phyloP scores from a whole-genome alignment of 345 rosid species.

The Gynandropsis gynandra region DNA sequence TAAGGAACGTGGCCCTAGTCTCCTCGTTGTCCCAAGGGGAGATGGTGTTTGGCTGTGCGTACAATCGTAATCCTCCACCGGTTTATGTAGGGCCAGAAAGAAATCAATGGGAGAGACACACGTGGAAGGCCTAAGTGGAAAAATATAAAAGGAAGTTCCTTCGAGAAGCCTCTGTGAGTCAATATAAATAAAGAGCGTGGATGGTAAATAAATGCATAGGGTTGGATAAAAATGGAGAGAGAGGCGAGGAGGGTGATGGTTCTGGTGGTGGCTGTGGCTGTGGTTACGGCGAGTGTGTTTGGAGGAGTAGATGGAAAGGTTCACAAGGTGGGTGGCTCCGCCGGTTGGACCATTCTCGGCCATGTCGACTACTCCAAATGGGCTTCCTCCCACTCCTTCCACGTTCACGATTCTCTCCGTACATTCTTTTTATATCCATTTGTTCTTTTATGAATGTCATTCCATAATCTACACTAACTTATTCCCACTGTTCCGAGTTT shows the following conservation, averaged over 20 bases:
- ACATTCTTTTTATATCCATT: not conserved
- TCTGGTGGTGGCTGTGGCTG: not conserved
- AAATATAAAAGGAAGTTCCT: not conserved
- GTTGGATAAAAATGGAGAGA: too few relatives aligned
- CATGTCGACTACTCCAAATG: slow-evolving; percentile 21
- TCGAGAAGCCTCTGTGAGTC: not conserved
- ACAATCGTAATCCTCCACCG: slow-evolving; percentile 9
- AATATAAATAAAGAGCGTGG: too few relatives aligned
- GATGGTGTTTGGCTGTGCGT: slow-evolving; percentile 2
- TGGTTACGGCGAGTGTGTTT: not conserved
- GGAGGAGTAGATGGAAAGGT: slow-evolving; percentile 12
- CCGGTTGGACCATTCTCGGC: slow-evolving; percentile 24
- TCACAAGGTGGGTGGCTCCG: slow-evolving; percentile 24
- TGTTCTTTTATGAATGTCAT: too few relatives aligned
- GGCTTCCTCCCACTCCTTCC: slow-evolving; percentile 17
- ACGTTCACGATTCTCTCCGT: slow-evolving; percentile 19
- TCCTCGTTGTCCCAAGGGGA: too few relatives aligned
- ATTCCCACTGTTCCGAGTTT: too few relatives aligned
- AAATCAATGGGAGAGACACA: not conserved
- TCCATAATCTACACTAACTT: too few relatives aligned
- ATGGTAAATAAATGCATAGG: too few relatives aligned
- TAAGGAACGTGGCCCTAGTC: slow-evolving; percentile 12
- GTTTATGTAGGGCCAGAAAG: not conserved
- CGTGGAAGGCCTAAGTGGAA: not conserved
- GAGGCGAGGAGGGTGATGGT: too few relatives aligned